Conservation (phyloP, 2,329 filamentous ascomycete species). For the Penicillium fuscoglaucum region DNA sequence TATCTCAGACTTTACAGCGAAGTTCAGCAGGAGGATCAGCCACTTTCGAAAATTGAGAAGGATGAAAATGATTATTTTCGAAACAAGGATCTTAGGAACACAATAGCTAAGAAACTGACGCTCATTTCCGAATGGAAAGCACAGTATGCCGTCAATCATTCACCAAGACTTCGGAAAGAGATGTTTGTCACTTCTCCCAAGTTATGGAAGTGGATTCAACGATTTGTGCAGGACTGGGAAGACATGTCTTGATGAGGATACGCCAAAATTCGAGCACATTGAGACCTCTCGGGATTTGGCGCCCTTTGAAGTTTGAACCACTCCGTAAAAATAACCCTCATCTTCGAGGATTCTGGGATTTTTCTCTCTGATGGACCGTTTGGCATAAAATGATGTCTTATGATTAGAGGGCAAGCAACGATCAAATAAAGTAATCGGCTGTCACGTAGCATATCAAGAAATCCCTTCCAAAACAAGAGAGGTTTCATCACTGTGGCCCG, state of each 20-base stretch:
- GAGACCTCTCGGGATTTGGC: too few relatives aligned
- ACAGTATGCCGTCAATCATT: neutral
- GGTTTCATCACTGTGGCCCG: too few relatives aligned
- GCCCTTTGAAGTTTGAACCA: too few relatives aligned
- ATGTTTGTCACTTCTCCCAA: conserved; percentile 21
- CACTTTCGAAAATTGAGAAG: neutral
- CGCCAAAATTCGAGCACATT: too few relatives aligned
- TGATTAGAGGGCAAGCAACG: too few relatives aligned
- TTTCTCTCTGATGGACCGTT: too few relatives aligned
- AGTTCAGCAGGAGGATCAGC: neutral
- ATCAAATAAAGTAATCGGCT: too few relatives aligned
- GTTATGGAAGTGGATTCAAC: conserved; percentile 25
- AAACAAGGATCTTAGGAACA: neutral
- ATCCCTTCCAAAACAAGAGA: too few relatives aligned
- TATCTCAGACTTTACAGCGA: neutral
- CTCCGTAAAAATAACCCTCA: too few relatives aligned
- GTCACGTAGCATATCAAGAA: too few relatives aligned
- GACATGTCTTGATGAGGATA: neutral
- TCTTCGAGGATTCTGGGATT: too few relatives aligned
- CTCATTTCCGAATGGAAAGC: neutral
- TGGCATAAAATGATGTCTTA: too few relatives aligned
- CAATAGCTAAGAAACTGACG: neutral
- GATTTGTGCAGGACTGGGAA: conserved; percentile 19
- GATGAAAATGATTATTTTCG: neutral
- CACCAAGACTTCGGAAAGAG: conserved; percentile 16